phyloP scores from a whole-genome alignment of 2,329 filamentous ascomycete genomes.

The Fusarium tanahbumbuense region DNA sequence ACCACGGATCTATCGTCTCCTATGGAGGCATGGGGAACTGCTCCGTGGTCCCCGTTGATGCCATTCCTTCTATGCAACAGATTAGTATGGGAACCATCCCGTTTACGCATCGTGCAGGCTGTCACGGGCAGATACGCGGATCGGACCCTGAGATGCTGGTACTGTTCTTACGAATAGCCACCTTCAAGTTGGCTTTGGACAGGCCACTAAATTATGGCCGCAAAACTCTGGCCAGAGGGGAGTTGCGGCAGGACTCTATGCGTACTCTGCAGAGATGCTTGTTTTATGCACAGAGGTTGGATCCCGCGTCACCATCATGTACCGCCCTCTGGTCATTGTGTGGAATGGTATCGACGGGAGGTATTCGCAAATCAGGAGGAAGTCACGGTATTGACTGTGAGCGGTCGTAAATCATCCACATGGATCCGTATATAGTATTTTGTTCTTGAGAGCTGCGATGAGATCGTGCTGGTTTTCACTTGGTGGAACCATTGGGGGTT shows the following conservation, averaged over 20 bases:
- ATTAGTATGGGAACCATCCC: neutral
- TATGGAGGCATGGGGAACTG: neutral
- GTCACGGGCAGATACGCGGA: neutral
- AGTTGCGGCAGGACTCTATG: neutral
- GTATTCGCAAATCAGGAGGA: constrained; percentile 24
- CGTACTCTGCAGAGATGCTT: neutral
- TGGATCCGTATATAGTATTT: constrained; percentile 53
- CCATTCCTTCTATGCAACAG: constrained; percentile 1
- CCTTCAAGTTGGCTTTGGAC: neutral
- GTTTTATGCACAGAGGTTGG: neutral
- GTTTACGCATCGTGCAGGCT: neutral
- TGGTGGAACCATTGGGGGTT: constrained; percentile 41
- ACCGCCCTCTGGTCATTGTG: neutral
- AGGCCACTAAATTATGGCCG: constrained; percentile 11
- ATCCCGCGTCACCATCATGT: constrained; percentile 1
- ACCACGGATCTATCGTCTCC: neutral
- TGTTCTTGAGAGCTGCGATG: constrained; percentile 32
- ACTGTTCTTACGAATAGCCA: neutral
- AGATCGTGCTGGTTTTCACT: constrained; percentile 28
- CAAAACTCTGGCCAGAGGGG: neutral
- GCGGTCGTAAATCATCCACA: constrained; percentile 52
- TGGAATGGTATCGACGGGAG: constrained; percentile 1
- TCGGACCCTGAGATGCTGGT: neutral
- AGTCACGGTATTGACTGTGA: constrained; percentile 9
- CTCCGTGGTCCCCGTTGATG: neutral